A percentile compares a stretch with the other conserved stretches of the same genome.
phyloP scores from a whole-genome alignment of 331 rosid genomes.

The Cydonia oblonga region DNA sequence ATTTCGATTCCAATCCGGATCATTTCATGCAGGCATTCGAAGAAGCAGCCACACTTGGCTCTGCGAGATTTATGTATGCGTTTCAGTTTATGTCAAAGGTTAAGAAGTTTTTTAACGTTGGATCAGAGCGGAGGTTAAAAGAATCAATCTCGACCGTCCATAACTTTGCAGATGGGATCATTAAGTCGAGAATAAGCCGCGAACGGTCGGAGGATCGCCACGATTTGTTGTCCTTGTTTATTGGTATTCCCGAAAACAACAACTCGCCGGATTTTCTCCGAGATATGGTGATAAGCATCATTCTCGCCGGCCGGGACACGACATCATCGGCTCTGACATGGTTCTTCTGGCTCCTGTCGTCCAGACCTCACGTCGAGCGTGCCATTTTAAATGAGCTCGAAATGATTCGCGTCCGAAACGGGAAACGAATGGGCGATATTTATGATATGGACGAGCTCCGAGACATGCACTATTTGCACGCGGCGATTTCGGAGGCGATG shows the following conservation, averaged over 20 bases:
- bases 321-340: conserved; percentile 54
- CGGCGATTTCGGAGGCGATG: conserved; percentile 51
- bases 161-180: conserved; percentile 38
- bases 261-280: conserved; percentile 43
- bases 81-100: conserved; percentile 1
- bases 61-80: conserved; percentile 38
- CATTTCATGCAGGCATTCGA: conserved; percentile 66
- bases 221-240: conserved; percentile 52
- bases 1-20: not conserved
- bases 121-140: conserved; percentile 35
- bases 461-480: conserved; percentile 55
- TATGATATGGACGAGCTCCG: conserved; percentile 34
- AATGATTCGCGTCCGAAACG: conserved; percentile 5
- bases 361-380: conserved; percentile 14
- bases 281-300: conserved; percentile 53
- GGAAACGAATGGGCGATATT: conserved; percentile 1
- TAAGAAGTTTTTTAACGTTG: conserved; percentile 36
- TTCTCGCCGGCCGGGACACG: conserved; percentile 63
- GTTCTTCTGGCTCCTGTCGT: conserved; percentile 62
- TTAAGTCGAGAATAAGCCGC: conserved; percentile 19
- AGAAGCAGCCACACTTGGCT: conserved; percentile 39
- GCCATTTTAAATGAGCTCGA: conserved; percentile 26
- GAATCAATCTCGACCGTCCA: conserved; percentile 49
- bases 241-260: conserved; percentile 10
- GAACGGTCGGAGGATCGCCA: not conserved